phyloP scores from a whole-genome alignment of 139 green algal genomes.

The Closterium sp. region DNA sequence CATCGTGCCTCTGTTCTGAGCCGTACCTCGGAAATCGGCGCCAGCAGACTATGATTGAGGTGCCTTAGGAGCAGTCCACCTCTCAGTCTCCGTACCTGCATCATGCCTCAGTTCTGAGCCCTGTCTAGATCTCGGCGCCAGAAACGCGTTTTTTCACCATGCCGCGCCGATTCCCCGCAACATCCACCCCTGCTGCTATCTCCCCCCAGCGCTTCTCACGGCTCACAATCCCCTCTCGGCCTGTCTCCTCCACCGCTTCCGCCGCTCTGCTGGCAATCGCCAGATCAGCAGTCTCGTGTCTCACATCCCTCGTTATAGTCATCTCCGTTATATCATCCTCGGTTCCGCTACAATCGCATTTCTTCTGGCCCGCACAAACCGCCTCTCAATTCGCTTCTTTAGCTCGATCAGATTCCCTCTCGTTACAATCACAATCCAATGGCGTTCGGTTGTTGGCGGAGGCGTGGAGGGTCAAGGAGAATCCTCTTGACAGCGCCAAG shows the following conservation, averaged over 20 bases:
- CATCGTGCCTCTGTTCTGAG: too few species aligned
- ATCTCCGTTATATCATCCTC: background rate
- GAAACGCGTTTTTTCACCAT: background rate
- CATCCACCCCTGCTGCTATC: background rate
- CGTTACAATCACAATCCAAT: background rate
- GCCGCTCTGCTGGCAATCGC: background rate
- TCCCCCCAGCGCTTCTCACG: too few species aligned
- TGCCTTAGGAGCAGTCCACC: too few species aligned
- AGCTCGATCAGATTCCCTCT: background rate
- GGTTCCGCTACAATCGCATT: background rate
- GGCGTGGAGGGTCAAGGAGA: background rate
- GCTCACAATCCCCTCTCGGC: too few species aligned
- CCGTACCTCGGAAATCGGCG: too few species aligned
- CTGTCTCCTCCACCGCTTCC: background rate
- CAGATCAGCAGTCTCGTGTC: background rate
- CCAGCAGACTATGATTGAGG: too few species aligned
- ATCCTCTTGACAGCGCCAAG: background rate
- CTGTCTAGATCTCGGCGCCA: too few species aligned
- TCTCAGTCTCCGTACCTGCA: too few species aligned
- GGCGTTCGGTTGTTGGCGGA: background rate
- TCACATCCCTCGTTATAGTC: background rate
- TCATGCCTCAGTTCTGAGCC: too few species aligned
- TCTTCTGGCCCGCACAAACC: background rate
- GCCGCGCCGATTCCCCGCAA: background rate
- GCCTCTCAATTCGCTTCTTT: background rate